These are phyloP conservation scores for Diaporthe caulivora DNA, from an alignment of 2,329 filamentous ascomycete species.

Conservation along the genomic window DNA sequence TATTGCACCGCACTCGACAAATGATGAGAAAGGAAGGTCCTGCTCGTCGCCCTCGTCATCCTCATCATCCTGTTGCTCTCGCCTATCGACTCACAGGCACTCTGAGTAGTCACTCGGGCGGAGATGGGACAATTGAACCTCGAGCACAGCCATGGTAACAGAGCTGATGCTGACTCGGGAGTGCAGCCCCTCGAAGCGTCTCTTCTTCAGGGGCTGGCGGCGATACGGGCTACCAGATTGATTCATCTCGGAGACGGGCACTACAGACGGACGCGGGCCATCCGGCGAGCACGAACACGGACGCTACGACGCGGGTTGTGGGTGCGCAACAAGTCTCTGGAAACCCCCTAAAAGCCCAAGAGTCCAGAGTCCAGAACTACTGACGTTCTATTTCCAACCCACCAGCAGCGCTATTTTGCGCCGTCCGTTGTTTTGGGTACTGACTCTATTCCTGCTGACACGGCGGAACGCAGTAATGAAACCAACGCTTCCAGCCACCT, in stretches of 20 bases:
- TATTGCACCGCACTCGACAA: slow-evolving; percentile 7
- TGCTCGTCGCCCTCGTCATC: background rate
- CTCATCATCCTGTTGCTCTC: background rate
- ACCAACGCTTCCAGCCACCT: slow-evolving; percentile 18
- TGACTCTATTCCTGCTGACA: slow-evolving; percentile 21
- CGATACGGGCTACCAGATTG: slow-evolving; percentile 22
- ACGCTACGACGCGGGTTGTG: slow-evolving; percentile 22
- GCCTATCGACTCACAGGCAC: too few species aligned
- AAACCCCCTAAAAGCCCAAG: background rate
- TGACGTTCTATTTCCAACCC: slow-evolving; percentile 10
- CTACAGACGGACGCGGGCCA: background rate
- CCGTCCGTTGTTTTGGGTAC: slow-evolving; percentile 8
- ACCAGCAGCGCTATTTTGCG: background rate
- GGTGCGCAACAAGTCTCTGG: background rate
- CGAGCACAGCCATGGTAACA: slow-evolving; percentile 1
- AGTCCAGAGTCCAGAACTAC: slow-evolving; percentile 9
- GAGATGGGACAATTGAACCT: background rate
- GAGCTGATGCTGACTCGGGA: slow-evolving; percentile 25
- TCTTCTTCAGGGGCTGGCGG: slow-evolving; percentile 7
- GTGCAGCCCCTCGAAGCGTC: background rate
- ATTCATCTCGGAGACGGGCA: slow-evolving; percentile 21
- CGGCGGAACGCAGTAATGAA: slow-evolving; percentile 9
- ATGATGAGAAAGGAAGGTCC: slow-evolving; percentile 22
- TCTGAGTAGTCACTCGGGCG: too few species aligned
- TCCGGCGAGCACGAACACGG: slow-evolving; percentile 7